phyloP scores from a whole-genome alignment of 345 rosid species.

The Eucalyptus cloeziana region DNA sequence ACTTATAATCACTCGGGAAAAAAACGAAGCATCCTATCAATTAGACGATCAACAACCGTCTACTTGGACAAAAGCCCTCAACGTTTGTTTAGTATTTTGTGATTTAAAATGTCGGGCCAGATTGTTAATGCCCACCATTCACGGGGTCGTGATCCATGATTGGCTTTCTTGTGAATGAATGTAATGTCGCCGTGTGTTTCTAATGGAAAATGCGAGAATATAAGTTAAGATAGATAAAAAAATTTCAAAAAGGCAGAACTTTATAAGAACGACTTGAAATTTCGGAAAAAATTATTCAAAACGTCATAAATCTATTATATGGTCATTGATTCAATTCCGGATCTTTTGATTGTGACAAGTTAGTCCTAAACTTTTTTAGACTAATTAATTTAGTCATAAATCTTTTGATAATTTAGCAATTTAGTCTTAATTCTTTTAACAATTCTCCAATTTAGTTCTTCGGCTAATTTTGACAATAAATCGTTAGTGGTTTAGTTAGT shows the following conservation, averaged over 20 bases:
- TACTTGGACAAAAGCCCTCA: background rate
- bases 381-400: too few species aligned
- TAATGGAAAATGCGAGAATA: background rate
- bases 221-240: too few species aligned
- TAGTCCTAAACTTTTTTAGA: too few species aligned
- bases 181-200: background rate
- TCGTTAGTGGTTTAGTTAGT: too few species aligned
- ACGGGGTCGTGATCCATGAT: background rate
- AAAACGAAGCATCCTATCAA: background rate
- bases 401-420: too few species aligned
- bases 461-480: fast-evolving
- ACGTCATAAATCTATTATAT: fast-evolving
- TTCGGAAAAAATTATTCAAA: too few species aligned
- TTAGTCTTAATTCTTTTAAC: too few species aligned
- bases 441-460: too few species aligned
- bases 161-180: background rate
- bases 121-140: background rate
- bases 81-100: background rate
- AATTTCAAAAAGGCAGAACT: background rate
- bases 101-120: background rate
- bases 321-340: fast-evolving
- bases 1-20: background rate
- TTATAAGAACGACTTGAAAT: too few species aligned
- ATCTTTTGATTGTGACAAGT: too few species aligned
- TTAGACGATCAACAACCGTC: background rate